Base-by-base conservation (phyloP, 768 basidiomycete species). In the Cubamyces sp. region DNA sequence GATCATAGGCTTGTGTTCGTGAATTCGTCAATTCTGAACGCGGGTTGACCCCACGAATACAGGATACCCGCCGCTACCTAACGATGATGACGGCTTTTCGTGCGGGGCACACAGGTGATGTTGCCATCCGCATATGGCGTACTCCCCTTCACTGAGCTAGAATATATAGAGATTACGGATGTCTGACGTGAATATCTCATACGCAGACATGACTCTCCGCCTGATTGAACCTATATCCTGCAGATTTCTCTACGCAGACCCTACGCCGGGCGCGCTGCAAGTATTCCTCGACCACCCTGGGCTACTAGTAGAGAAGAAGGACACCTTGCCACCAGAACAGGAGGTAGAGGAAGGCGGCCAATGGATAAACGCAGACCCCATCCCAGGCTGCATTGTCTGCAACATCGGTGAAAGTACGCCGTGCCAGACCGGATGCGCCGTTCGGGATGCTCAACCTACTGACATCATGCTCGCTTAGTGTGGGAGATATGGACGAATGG, bases 401-500 rank as follows among this genome's bases (percentile, higher is more conserved):
- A 97, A 97, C 68, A 87, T 97, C 42, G 94, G 94, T 23, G 90
- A 93, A 79, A 96, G 94, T 91, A 61, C 71, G 88, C 75, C 30
- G 39, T 30, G 18, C 14, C 25, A 7, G 15, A 53, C n/a, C n/a
- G 6, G 14, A 26, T 21, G 15, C 28, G 25, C 14, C 23, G 39
- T 25, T 16, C 39, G 46, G 45, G n/a, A n/a, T n/a, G n/a, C n/a
- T n/a, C n/a, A n/a, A n/a, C n/a, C 12, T 21, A 7, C 53, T 63
- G 40, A 42, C 26, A 49, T 34, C 21, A n/a, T 37, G 12, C 49
- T 12, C 46, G 43, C 18, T 7, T 64, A 91, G 90, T 94, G 93
- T 94, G 93, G 91, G 91, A 95, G 79, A 82, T 88, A 48, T 96
- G 94, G 94, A 88, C 90, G 5, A 86, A 88, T 64, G 94, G 94